phyloP scores from a whole-genome alignment of 1,284 basidiomycete species.

The Tylopilus orsonianus region DNA sequence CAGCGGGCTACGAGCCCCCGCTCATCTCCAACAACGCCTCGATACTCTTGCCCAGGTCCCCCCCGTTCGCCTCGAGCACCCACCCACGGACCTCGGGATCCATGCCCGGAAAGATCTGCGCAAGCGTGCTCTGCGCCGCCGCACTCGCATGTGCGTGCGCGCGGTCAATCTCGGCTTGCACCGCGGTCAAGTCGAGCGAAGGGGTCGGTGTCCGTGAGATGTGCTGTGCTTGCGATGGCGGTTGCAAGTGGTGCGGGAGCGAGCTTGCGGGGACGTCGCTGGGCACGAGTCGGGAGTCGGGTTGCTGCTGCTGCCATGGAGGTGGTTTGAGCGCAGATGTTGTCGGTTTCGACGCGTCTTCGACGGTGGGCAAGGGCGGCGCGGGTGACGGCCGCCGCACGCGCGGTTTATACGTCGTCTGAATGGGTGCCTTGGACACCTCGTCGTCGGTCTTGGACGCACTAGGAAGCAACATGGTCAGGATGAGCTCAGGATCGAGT shows the following conservation, averaged over 20 bases:
- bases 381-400: slow-evolving; percentile 53
- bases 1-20: slow-evolving; percentile 37
- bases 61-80: slow-evolving; percentile 86
- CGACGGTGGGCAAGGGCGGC: slow-evolving; percentile 26
- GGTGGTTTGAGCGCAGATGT: slow-evolving; percentile 17
- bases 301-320: slow-evolving; percentile 20
- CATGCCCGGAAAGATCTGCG: slow-evolving; percentile 83
- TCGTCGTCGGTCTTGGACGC: slow-evolving; percentile 11
- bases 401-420: slow-evolving; percentile 74
- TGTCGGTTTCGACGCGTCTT: slow-evolving; percentile 24
- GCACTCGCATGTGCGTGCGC: slow-evolving; percentile 68
- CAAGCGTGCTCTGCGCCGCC: slow-evolving; percentile 69
- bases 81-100: slow-evolving; percentile 82
- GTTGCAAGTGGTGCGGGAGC: slow-evolving; percentile 45
- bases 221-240: slow-evolving; percentile 38
- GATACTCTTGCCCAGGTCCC: slow-evolving; percentile 87
- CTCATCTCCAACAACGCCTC: slow-evolving; percentile 82
- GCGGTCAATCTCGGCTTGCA: slow-evolving; percentile 78
- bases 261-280: slow-evolving; percentile 4
- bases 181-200: slow-evolving; percentile 63
- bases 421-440: slow-evolving; percentile 41
- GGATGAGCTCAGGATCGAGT: slow-evolving; percentile 38
- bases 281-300: no score
- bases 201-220: slow-evolving; percentile 70
- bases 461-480: slow-evolving; percentile 41